phyloP scores from a whole-genome alignment of 179 eudicot genomes.

The Sideroxylon spinosum region DNA sequence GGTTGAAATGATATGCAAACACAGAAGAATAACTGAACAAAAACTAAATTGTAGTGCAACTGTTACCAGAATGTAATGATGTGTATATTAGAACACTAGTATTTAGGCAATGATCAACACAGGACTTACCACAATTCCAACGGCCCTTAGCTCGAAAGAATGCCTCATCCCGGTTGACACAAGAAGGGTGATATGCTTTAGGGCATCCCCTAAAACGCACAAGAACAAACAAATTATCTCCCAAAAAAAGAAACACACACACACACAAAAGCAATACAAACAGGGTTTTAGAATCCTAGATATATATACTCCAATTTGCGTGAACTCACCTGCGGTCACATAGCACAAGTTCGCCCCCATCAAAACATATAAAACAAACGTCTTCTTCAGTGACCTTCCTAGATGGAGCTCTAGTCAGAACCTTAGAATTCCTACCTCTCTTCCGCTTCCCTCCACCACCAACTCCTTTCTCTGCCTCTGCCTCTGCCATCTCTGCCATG shows the following conservation, averaged over 20 bases:
- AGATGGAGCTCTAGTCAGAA: constrained; percentile 34
- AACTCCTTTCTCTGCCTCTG: constrained; percentile 30
- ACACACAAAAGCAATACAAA: not conserved
- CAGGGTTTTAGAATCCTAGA: not conserved
- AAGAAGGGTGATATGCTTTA: constrained; percentile 94
- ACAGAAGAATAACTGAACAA: not conserved
- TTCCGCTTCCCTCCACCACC: constrained; percentile 63
- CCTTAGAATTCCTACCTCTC: constrained; percentile 52
- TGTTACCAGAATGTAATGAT: not conserved
- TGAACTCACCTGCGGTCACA: constrained; percentile 77
- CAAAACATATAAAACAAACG: constrained; percentile 96
- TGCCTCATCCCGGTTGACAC: constrained; percentile 87
- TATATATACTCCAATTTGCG: not conserved
- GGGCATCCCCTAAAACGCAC: constrained; percentile 76
- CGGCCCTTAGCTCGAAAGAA: constrained; percentile 88
- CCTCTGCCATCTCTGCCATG: constrained; percentile 27
- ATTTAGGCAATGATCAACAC: not conserved
- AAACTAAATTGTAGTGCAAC: not conserved
- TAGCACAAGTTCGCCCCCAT: constrained; percentile 91
- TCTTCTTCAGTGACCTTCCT: constrained; percentile 73
- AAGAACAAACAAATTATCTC: constrained; percentile 16
- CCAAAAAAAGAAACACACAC: constrained; percentile 3
- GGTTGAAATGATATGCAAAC: no score
- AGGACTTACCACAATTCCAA: constrained; percentile 86
- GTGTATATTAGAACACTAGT: not conserved